phyloP scores from a whole-genome alignment of 78 protist genomes.

The Anaeramoeba flamelloides region DNA sequence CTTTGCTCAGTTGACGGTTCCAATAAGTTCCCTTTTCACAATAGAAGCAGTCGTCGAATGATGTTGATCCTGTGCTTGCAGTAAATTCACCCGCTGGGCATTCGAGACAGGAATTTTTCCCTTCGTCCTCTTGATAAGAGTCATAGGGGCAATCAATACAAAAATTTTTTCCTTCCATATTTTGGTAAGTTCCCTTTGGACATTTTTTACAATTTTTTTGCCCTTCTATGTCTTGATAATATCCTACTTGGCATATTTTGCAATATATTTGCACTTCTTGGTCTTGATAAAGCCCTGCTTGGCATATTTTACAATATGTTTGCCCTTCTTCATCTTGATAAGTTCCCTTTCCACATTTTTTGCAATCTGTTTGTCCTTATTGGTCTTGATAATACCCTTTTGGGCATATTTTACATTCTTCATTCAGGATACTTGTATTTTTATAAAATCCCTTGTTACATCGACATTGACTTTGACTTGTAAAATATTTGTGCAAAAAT shows the following conservation, averaged over 20 bases:
- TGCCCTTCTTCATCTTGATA: background rate
- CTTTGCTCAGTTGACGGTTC: too few relatives aligned
- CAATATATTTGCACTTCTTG: background rate
- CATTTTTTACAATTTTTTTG: background rate
- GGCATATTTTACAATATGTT: background rate
- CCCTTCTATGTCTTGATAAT: background rate
- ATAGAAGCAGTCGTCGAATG: background rate
- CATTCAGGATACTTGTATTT: too few relatives aligned
- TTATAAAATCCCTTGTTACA: too few relatives aligned
- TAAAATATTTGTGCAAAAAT: too few relatives aligned
- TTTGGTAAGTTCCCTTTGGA: background rate
- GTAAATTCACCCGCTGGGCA: background rate
- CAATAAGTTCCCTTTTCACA: too few relatives aligned
- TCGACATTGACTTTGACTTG: too few relatives aligned
- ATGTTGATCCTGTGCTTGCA: background rate
- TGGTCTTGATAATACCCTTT: background rate
- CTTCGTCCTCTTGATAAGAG: background rate
- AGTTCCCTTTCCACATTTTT: background rate
- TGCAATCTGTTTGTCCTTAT: background rate
- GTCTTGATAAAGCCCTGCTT: background rate
- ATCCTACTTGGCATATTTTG: background rate
- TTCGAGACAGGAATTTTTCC: background rate
- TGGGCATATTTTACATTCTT: too few relatives aligned
- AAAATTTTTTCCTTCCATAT: background rate
- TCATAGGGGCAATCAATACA: background rate